phyloP scores from a whole-genome alignment of 2,329 filamentous ascomycete genomes.

The Byssothecium circinans region DNA sequence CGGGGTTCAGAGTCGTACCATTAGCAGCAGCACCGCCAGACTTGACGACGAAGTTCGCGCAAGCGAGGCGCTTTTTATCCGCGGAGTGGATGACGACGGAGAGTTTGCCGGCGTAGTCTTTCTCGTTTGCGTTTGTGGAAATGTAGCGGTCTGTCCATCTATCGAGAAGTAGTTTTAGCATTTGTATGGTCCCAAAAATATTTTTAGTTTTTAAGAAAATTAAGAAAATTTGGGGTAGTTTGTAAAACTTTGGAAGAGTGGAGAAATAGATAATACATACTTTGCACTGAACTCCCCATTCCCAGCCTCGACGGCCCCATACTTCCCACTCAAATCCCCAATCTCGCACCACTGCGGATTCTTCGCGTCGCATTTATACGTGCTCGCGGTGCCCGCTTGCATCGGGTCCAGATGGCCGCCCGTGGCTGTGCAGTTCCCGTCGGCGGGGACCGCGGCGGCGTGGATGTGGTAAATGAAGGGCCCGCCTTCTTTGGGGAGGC shows the following conservation, averaged over 20 bases:
- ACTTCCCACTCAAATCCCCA: neutral
- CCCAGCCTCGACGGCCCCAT: neutral
- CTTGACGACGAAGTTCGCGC: neutral
- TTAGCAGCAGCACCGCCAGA: neutral
- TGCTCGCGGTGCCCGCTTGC: neutral
- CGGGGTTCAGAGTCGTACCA: neutral
- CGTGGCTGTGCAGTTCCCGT: neutral
- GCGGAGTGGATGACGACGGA: neutral
- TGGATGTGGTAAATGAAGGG: neutral
- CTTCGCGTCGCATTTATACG: neutral
- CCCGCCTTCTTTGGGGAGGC: neutral
- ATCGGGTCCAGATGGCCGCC: neutral
- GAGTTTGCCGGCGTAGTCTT: neutral
- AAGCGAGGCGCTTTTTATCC: neutral
- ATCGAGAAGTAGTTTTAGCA: neutral
- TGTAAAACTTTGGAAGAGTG: neutral
- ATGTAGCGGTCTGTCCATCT: neutral
- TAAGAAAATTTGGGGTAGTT: too few relatives aligned
- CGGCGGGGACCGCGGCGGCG: neutral
- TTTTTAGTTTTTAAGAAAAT: too few relatives aligned
- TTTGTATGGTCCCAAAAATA: too few relatives aligned
- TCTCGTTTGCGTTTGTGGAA: neutral
- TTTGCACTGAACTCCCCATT: neutral
- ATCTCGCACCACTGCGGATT: neutral
- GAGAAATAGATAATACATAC: neutral